Percentiles rank a stretch among this genome's conserved stretches.
These are phyloP conservation scores for Chalaropsis thielavioides DNA, from an alignment of 2,329 filamentous ascomycete species.

Conservation along the genomic window DNA sequence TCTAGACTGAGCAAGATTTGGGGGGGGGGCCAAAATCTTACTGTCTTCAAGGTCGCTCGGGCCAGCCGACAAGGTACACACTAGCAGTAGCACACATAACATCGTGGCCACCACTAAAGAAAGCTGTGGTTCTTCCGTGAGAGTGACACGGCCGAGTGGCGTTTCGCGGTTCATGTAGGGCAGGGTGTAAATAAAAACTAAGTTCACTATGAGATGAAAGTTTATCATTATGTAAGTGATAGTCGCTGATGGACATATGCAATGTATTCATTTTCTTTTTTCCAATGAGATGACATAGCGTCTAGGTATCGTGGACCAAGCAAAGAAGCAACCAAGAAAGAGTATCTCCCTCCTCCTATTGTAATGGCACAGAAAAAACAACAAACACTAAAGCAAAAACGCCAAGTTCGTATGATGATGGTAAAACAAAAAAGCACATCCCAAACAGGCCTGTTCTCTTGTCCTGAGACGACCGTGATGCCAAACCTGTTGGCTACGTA, in stretches of 20 bases:
- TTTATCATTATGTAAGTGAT: background rate
- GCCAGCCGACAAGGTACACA: background rate
- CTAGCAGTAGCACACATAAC: background rate
- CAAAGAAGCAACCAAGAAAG: conserved; percentile 7
- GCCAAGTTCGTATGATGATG: background rate
- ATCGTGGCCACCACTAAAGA: too few relatives aligned
- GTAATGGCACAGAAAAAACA: conserved; percentile 7
- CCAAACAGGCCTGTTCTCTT: conserved; percentile 6
- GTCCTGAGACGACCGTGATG: conserved; percentile 14
- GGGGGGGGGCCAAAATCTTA: background rate
- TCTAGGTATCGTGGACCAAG: conserved; percentile 15
- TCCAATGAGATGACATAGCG: background rate
- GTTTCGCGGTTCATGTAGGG: background rate
- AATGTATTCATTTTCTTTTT: conserved; percentile 9
- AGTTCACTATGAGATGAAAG: background rate
- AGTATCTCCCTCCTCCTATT: background rate
- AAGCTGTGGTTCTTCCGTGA: too few relatives aligned
- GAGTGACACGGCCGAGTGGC: background rate
- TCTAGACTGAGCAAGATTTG: too few relatives aligned
- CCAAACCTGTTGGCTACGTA: conserved; percentile 16
- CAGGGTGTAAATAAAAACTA: background rate
- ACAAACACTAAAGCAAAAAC: conserved; percentile 5
- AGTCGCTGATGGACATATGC: conserved; percentile 5
- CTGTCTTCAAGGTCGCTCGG: background rate
- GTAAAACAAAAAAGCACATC: background rate